Evolutionary conservation across 2,329 filamentous ascomycete genomes (phyloP), one percentile per base, ranked within the genome.

Genomic region (Simplicillium sp.): DNA sequence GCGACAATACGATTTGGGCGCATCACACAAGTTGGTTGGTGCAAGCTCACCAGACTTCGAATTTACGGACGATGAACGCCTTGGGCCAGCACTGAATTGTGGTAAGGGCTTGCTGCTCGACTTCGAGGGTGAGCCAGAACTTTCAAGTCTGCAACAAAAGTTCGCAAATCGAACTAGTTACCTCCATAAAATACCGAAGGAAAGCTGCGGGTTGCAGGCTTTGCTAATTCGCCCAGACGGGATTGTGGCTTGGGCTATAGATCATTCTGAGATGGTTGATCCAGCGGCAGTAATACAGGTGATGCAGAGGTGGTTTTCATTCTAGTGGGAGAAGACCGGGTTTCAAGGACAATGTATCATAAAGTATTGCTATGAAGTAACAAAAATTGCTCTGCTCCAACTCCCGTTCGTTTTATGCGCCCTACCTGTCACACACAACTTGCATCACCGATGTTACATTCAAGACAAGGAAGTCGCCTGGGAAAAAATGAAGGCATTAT

Each of bases 21-120:
- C 52, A 38, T 29, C 41, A 35, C 54, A 62, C 37, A 49, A 54
- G 9, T 43, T 61, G 5, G 54, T 62, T 16, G 64, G 62, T 4
- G 48, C 50, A 38, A 64, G 60, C 46, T 54, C 53, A 9, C 62
- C 60, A 4, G 54, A 64, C 36, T 59, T 64, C 35, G 53, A 58
- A 29, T 42, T 60, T 4, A 32, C 36, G 13, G 48, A 54, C 18
- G 51, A 49, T 14, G 46, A 42, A 44, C 50, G 56, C 36, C 44
- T 65, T 5, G 58, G 58, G 2, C 33, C 50, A 8, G 54, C 54
- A 45, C 38, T 65, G 41, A 48, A 48, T 15, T 29, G 39, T 2
- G 61, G 53, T 1, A 42, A 43, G 12, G 58, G 53, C 2, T 34
- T 62, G 43, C 35, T 60, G 3, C 34, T 60, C 4, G 51, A 57